Evolutionary conservation across 129 eudicot genomes (phyloP).

Genomic region (Artemisia tridentata): DNA sequence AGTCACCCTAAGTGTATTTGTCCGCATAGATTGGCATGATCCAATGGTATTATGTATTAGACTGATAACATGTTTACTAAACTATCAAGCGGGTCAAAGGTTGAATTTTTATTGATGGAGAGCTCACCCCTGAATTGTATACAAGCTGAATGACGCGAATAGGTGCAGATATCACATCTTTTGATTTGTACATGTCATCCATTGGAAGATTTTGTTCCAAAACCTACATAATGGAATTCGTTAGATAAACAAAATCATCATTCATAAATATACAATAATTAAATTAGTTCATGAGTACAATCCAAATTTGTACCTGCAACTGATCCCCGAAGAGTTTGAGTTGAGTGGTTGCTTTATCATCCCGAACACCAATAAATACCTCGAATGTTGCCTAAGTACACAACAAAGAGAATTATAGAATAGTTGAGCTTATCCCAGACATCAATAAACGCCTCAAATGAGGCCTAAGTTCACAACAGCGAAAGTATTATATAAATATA

Average conservation of each 20-base stretch:
- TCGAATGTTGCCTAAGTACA: constrained; percentile 84
- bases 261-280: not conserved
- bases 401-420: no score
- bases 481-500: no score
- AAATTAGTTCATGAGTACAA: not conserved
- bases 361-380: constrained; percentile 88
- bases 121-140: not conserved
- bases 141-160: no score
- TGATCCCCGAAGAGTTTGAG: constrained; percentile 85
- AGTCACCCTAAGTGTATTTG: no score
- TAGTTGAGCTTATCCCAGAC: no score
- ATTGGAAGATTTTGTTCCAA: no score
- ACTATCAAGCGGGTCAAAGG: not conserved
- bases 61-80: not conserved
- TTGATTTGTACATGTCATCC: no score
- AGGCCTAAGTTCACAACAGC: no score
- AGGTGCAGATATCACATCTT: no score
- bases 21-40: not conserved
- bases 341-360: constrained; percentile 91
- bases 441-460: no score
- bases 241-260: not conserved
- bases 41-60: not conserved
- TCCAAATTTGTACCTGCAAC: constrained; percentile 48
- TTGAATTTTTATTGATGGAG: not conserved
- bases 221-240: no score